Conservation (phyloP, 2,329 filamentous ascomycete species). For the Cadophora sp. region DNA sequence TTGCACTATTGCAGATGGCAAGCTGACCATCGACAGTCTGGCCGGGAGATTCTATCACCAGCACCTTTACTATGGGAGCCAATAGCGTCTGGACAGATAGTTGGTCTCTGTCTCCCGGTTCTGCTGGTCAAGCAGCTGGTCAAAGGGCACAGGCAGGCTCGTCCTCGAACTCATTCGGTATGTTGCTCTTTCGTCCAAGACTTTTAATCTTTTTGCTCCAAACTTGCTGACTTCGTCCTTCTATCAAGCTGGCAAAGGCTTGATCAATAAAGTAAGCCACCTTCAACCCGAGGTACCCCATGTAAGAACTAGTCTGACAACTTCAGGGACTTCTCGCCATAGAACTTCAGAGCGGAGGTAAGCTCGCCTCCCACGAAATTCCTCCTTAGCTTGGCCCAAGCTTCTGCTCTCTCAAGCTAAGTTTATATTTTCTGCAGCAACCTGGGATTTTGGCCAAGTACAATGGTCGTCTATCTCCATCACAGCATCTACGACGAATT, state of each 20-base stretch:
- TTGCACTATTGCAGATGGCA: neutral
- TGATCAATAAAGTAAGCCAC: conserved; percentile 23
- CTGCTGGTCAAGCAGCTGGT: conserved; percentile 27
- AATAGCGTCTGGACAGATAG: conserved; percentile 33
- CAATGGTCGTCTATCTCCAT: conserved; percentile 31
- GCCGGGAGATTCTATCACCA: conserved; percentile 36
- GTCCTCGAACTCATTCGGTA: conserved; percentile 31
- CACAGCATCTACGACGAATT: conserved; percentile 26
- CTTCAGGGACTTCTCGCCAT: conserved; percentile 31
- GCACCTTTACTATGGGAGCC: conserved; percentile 29
- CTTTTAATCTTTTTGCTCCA: neutral
- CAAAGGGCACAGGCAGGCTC: conserved; percentile 30
- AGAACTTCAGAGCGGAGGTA: conserved; percentile 27
- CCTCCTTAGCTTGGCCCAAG: neutral
- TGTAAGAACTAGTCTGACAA: conserved; percentile 1
- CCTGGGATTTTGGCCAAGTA: conserved; percentile 38
- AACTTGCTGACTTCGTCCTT: neutral
- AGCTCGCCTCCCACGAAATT: neutral
- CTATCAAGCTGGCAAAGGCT: conserved; percentile 22
- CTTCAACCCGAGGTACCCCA: neutral
- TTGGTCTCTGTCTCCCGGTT: conserved; percentile 33
- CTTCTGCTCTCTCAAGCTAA: neutral
- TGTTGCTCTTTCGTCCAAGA: neutral
- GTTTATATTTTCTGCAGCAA: neutral
- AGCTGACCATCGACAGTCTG: conserved; percentile 26